Evolutionary conservation across 139 green algal genomes (phyloP), one percentile per base, ranked within the genome.

Genomic region (Chlamydomonas sphaeroides): DNA sequence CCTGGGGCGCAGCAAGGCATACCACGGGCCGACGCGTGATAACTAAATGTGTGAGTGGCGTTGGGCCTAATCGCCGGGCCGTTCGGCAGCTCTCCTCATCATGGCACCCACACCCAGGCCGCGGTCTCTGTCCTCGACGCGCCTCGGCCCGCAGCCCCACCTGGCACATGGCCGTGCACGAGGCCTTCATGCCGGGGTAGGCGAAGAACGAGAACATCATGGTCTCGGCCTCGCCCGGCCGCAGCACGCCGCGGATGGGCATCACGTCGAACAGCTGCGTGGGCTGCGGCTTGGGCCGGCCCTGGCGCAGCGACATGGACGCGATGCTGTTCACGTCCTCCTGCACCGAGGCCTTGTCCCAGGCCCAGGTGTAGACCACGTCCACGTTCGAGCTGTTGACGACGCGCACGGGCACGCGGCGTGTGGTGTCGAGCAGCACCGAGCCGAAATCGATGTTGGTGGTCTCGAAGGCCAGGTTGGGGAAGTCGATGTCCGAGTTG

Each of bases 241-340:
- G 48, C 56, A 97, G 76, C 32, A 84, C 38, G 23, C 93, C 92
- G 18, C 84, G 71, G 62, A 95, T 94, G 39, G 94, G 94, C 78
- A 95, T 83, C 42, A 97, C 90, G 86, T 97, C 93, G 88, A 97
- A 97, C 18, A 94, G 78, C 82, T 92, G 86, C 56, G 72, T 87
- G 35, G 82, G 75, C 42, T 69, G 74, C 32, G 78, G 78, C 66
- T 88, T 83, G 74, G 69, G 59, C 41, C 35, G 51, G 65, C 82
- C 82, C 42, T 85, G 69, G 49, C 88, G 84, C 42, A 86, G 21
- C 62, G 28, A 85, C 57, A 90, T 67, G 53, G 76, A 84, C 4
- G 74, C 67, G n/a, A 90, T 84, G 59, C 77, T 87, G 83, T 85
- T 88, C 69, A 59, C 51, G 69, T 88, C 84, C 62, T 88, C 84